Conservation (phyloP, 2,329 filamentous ascomycete genomes). For the Cladosporium velox region DNA sequence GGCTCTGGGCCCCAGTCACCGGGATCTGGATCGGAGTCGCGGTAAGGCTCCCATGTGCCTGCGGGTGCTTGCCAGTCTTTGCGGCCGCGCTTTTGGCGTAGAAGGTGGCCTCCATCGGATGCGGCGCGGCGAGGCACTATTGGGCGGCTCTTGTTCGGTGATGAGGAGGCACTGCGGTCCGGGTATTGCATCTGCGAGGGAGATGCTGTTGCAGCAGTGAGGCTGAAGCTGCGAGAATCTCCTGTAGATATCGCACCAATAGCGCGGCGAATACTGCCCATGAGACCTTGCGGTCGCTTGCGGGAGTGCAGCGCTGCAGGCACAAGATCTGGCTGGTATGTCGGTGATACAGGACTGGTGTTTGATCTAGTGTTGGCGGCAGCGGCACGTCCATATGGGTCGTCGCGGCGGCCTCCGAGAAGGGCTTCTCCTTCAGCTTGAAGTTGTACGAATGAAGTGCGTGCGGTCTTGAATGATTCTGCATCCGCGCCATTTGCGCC, state of each 20-base stretch:
- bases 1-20: conserved; percentile 39
- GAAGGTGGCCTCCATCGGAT: conserved; percentile 45
- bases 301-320: conserved; percentile 15
- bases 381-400: conserved; percentile 34
- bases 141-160: conserved; percentile 27
- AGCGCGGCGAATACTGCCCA: conserved; percentile 38
- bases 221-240: conserved; percentile 34
- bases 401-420: conserved; percentile 46
- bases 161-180: conserved; percentile 30
- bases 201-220: conserved; percentile 26
- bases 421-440: conserved; percentile 56
- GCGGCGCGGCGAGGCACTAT: conserved; percentile 44
- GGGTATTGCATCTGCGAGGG: conserved; percentile 16
- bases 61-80: conserved; percentile 39
- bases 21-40: conserved; percentile 34
- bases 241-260: conserved; percentile 34
- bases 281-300: conserved; percentile 28
- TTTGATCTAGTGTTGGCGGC: conserved; percentile 29
- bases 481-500: conserved; percentile 35
- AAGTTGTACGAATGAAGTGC: conserved; percentile 51
- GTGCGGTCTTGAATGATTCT: conserved; percentile 55
- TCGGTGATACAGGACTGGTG: not conserved
- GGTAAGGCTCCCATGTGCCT: conserved; percentile 32
- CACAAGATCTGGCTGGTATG: conserved; percentile 12
- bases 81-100: conserved; percentile 43